Evolutionary conservation across 1,139 yeast genomes (phyloP), one percentile per base, ranked within the genome.

Genomic region (Taphrina populina): DNA sequence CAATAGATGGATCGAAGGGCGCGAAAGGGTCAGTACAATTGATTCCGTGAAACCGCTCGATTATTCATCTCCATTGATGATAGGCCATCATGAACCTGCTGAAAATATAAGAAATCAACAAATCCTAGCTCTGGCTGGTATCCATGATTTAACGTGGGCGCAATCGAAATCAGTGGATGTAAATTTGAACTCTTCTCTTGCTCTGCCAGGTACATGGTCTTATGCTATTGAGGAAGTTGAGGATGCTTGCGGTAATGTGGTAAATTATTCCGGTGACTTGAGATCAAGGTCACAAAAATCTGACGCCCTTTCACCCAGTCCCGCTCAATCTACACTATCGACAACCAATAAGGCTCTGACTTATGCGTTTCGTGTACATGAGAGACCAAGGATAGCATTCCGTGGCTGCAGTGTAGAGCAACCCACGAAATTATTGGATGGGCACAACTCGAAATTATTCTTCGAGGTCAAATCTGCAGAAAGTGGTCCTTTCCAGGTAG

Each of bases 231-330:
- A 80, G 41, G 80, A 79, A 60, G 77, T 88, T 4, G 76, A 76
- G 7, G 96, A 90, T 69, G 84, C 84, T 1, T 73, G 87, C 60
- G 96, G 96, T 0, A 86, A 86, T 64, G 63, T 71, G 1, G 78
- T 81, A 57, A 30, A 27, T 41, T 57, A 17, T 26, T 62, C 52
- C 55, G 29, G 32, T n/a, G n/a, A n/a, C n/a, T n/a, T n/a, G n/a
- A n/a, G n/a, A n/a, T n/a, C n/a, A n/a, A n/a, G n/a, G n/a, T n/a
- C n/a, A n/a, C n/a, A n/a, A n/a, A n/a, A n/a, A n/a, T n/a, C n/a
- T n/a, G n/a, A n/a, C n/a, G n/a, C n/a, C n/a, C n/a, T n/a, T n/a
- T n/a, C n/a, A n/a, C n/a, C n/a, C n/a, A n/a, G n/a, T n/a, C n/a
- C n/a, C n/a, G n/a, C n/a, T n/a, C n/a, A n/a, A n/a, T n/a, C n/a